Conservation (phyloP, 768 basidiomycete species). For the Baorangia bicolor region DNA sequence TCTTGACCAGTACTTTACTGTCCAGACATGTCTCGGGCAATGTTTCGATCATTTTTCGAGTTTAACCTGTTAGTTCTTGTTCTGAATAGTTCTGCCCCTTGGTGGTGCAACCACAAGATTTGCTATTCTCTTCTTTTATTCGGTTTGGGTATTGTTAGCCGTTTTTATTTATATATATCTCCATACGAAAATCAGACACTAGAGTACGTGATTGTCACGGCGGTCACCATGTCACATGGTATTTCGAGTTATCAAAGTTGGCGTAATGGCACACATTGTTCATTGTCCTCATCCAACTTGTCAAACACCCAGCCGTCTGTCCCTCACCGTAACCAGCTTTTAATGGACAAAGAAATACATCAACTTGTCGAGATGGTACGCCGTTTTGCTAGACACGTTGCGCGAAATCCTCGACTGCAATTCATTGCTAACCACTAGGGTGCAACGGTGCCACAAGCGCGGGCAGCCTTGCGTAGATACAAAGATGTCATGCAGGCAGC, state of each 20-base stretch:
- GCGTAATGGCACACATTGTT: constrained; percentile 20
- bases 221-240: constrained; percentile 25
- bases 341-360: constrained; percentile 53
- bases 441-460: constrained; percentile 77
- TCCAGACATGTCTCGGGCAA: constrained; percentile 1
- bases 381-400: background rate
- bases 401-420: background rate
- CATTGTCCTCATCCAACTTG: constrained; percentile 14
- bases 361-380: constrained; percentile 66
- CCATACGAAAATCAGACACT: background rate
- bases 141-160: constrained; percentile 11
- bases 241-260: constrained; percentile 20
- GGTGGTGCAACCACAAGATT: background rate
- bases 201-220: constrained; percentile 9
- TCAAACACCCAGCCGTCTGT: background rate
- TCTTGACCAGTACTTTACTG: constrained; percentile 14
- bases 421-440: constrained; percentile 50
- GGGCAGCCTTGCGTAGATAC: constrained; percentile 74
- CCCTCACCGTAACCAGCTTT: background rate
- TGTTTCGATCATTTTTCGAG: constrained; percentile 5
- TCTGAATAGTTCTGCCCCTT: background rate
- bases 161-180: constrained; percentile 18
- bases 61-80: constrained; percentile 1
- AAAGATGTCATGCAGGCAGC: constrained; percentile 94
- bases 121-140: constrained; percentile 7